Percentiles rank a stretch among this genome's conserved stretches.
phyloP scores from a whole-genome alignment of 2,329 filamentous ascomycete genomes.

The Penicillium corylophilum region DNA sequence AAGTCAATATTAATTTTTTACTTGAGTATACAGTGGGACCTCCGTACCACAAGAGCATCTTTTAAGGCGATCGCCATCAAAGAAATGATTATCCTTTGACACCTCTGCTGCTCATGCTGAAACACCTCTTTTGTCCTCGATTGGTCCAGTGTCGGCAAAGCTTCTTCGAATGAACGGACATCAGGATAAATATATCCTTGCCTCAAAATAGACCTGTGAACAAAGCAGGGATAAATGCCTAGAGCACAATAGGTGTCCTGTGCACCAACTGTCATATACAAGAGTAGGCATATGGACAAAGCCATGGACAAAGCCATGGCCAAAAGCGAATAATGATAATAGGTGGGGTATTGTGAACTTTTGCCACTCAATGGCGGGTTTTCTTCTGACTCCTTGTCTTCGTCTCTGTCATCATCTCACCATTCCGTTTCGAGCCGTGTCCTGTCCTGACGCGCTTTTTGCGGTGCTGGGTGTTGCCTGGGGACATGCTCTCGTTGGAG shows the following conservation, averaged over 20 bases:
- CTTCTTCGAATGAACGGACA: neutral
- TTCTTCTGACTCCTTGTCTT: conserved; percentile 6
- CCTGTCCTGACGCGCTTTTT: conserved; percentile 24
- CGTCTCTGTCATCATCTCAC: neutral
- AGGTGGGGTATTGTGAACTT: neutral
- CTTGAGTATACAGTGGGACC: neutral
- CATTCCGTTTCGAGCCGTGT: conserved; percentile 4
- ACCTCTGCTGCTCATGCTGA: neutral
- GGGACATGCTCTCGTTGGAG: conserved; percentile 26
- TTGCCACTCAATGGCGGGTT: neutral
- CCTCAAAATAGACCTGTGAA: neutral
- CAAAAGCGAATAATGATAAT: neutral
- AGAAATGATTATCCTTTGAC: neutral
- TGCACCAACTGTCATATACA: neutral
- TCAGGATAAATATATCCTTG: neutral
- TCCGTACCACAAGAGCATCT: neutral
- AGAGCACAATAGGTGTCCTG: neutral
- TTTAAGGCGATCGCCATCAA: neutral
- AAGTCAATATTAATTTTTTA: neutral
- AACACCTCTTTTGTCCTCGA: neutral
- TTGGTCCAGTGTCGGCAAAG: neutral
- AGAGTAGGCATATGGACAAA: neutral
- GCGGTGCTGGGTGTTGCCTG: conserved; percentile 12
- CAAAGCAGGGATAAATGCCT: neutral
- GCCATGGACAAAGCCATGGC: neutral